These are phyloP conservation scores for Fusarium sp. DNA, from an alignment of 2,329 filamentous ascomycete species.

Conservation along the genomic window DNA sequence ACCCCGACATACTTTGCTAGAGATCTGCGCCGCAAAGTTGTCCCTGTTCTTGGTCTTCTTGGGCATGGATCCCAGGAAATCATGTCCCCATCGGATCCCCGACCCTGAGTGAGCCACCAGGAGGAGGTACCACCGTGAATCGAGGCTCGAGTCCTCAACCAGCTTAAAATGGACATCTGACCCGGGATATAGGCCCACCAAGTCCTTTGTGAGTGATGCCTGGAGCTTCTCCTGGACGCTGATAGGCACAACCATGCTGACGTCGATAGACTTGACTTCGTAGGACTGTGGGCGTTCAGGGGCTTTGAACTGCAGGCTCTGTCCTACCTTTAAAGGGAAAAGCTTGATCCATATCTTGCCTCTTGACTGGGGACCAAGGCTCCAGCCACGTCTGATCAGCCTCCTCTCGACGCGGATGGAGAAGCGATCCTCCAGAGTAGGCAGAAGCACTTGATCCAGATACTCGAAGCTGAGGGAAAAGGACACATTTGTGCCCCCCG, in stretches of 20 bases:
- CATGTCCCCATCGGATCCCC: constrained; percentile 62
- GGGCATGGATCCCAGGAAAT: constrained; percentile 56
- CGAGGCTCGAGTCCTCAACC: constrained; percentile 64
- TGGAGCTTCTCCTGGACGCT: constrained; percentile 58
- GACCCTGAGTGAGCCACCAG: constrained; percentile 64
- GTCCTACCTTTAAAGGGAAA: constrained; percentile 48
- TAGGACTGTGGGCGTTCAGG: constrained; percentile 46
- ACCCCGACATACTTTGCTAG: constrained; percentile 58
- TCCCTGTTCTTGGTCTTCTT: constrained; percentile 52
- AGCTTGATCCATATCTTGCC: constrained; percentile 60
- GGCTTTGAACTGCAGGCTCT: constrained; percentile 52
- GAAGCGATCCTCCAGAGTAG: constrained; percentile 64
- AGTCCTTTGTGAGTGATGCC: constrained; percentile 52
- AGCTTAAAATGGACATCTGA: constrained; percentile 59
- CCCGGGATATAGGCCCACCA: constrained; percentile 57
- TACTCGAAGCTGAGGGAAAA: constrained; percentile 72
- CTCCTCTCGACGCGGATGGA: constrained; percentile 59
- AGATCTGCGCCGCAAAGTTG: constrained; percentile 54
- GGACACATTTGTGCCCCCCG: constrained; percentile 70
- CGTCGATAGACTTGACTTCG: constrained; percentile 60
- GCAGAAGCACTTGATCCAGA: constrained; percentile 70
- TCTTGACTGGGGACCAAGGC: constrained; percentile 53
- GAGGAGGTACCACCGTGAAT: constrained; percentile 66
- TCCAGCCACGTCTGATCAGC: constrained; percentile 65
- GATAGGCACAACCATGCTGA: constrained; percentile 63